Evolutionary conservation across 23 red algal genomes (phyloP), one percentile per base, ranked within the genome.

Genomic region (Cyanidiococcus yangmingshanensis): DNA sequence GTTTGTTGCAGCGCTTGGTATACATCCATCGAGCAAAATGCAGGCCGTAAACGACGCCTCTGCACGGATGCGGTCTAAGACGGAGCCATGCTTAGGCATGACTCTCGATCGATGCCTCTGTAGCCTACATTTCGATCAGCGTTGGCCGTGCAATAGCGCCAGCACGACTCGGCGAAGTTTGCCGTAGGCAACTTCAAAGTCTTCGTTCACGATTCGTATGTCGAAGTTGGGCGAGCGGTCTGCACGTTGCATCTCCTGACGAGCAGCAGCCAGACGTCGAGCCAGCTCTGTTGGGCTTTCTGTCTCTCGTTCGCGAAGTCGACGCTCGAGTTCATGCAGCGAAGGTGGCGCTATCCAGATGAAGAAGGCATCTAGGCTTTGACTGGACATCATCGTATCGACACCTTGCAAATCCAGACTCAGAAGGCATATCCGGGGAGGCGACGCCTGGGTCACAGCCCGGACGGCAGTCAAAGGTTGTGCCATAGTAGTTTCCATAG

Each of bases 401-500:
- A 91, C 88, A 27, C 94, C 94, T 39, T 98, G 94, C 0, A 98
- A 63, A 82, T 98, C 94, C 51, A 98, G 59, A 59, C 87, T 84
- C 0, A 98, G 59, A 37, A 98, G 83, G 39, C 94, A 98, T 17
- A 83, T 68, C 37, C 80, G 80, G 0, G 40, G 68, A 2, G 59
- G 0, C 1, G n/a, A 68, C 32, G 35, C 32, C 27, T 59, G 30
- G 37, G 80, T 41, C 16, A 95, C 90, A 26, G 59, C 83, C 1
- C 75, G 74, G 0, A 95, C 77, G 36, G 92, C 74, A n/a, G n/a
- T 77, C 81, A 67, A 86, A 80, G 30, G 77, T 90, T n/a, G 94
- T 98, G 29, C 94, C 94, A 40, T 98, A 96, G 58, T 77, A 83
- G 50, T 91, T 82, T 38, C 94, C 94, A 76, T 98, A 88, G 18